A percentile compares a stretch with the other conserved stretches of the same genome.
phyloP scores from a whole-genome alignment of 352 stramenopile species.

The Phytopythium delawarense region DNA sequence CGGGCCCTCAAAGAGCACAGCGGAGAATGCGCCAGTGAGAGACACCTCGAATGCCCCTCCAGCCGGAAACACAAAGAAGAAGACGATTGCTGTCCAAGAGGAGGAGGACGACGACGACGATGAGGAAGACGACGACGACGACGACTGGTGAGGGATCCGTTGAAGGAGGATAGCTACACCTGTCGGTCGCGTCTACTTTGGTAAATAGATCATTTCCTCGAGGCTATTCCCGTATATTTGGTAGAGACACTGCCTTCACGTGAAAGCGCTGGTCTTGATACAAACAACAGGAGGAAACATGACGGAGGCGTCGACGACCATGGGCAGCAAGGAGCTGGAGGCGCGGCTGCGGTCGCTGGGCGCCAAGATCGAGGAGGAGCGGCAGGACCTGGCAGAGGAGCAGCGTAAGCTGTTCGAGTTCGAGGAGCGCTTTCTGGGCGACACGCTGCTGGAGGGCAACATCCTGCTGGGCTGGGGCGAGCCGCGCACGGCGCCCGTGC shows the following conservation, averaged over 20 bases:
- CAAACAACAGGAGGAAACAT: background rate
- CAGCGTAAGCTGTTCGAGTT: conserved; percentile 71
- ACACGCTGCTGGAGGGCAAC: conserved; percentile 71
- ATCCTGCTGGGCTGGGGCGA: conserved; percentile 69
- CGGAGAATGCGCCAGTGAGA: background rate
- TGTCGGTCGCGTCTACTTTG: background rate
- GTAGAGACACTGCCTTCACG: background rate
- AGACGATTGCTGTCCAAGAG: background rate
- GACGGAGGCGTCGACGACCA: background rate
- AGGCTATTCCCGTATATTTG: background rate
- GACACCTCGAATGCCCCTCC: background rate
- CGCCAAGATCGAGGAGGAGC: conserved; percentile 37
- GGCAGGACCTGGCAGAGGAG: conserved; percentile 54
- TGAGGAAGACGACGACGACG: background rate
- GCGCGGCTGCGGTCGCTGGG: conserved; percentile 40
- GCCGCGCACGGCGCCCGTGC: conserved; percentile 48
- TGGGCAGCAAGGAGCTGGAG: conserved; percentile 46
- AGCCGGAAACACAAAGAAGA: background rate
- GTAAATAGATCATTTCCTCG: background rate
- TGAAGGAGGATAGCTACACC: background rate
- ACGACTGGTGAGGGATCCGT: background rate
- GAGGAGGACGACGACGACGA: background rate
- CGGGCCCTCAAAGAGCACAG: background rate
- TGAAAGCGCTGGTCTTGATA: no score
- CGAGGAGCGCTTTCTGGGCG: conserved; percentile 65